phyloP scores from a whole-genome alignment of 176 grass and related monocot species.

The Avena sativa region DNA sequence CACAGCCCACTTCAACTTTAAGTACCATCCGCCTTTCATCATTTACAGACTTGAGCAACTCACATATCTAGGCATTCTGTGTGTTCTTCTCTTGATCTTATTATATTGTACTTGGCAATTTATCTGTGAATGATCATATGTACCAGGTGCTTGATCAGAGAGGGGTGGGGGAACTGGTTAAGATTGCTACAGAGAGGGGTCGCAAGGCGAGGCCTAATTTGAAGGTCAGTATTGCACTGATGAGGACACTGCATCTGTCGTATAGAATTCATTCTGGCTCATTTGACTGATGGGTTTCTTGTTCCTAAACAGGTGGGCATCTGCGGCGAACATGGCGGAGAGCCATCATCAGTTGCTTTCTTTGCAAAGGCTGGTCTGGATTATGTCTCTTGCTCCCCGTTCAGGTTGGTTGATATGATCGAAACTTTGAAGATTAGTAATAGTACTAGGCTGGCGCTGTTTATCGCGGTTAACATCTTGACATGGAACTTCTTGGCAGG shows the following conservation, averaged over 20 bases:
- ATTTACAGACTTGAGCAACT: constrained; percentile 25
- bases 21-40: not conserved
- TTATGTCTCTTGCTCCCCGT: constrained; percentile 98
- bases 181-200: constrained; percentile 79
- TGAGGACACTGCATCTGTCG: not conserved
- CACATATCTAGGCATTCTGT: constrained; percentile 7
- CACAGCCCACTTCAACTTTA: not conserved
- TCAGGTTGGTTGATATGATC: constrained; percentile 65
- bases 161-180: constrained; percentile 86
- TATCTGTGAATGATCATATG: constrained; percentile 23
- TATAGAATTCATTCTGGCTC: constrained; percentile 18
- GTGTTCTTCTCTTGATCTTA: not conserved
- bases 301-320: constrained; percentile 72
- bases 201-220: constrained; percentile 83
- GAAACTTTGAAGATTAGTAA: not conserved
- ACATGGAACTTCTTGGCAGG: constrained; percentile 49
- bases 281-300: constrained; percentile 16
- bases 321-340: constrained; percentile 98
- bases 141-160: constrained; percentile 88
- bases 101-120: not conserved
- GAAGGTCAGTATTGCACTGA: constrained; percentile 62
- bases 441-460: not conserved
- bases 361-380: constrained; percentile 88
- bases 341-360: constrained; percentile 96
- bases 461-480: not conserved